These are phyloP conservation scores for Rubia tinctorum DNA, from an alignment of 305 asterid species.

Conservation along the genomic window DNA sequence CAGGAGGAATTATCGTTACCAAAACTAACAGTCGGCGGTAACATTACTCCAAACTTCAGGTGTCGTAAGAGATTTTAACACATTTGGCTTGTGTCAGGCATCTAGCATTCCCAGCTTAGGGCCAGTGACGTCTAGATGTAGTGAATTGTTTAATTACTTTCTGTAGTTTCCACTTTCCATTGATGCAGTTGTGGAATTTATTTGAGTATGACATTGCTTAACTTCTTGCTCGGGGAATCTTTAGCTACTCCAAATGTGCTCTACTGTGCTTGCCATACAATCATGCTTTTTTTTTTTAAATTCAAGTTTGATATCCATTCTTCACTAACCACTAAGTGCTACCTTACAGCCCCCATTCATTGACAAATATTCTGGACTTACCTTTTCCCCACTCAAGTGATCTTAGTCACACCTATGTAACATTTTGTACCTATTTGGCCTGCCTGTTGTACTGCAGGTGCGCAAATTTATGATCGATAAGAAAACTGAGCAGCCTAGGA, in stretches of 20 bases:
- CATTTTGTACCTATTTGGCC: background rate
- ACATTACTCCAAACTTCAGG: background rate
- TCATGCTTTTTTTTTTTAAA: background rate
- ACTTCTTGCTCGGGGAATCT: background rate
- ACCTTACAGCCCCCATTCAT: background rate
- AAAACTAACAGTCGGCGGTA: background rate
- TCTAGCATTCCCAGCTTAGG: background rate
- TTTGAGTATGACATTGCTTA: background rate
- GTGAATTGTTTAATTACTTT: background rate
- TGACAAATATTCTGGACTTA: background rate
- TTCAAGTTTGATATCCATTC: background rate
- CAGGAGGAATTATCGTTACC: background rate
- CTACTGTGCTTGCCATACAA: background rate
- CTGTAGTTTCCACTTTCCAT: background rate
- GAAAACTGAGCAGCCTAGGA: conserved; percentile 49
- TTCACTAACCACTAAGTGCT: background rate
- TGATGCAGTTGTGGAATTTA: background rate
- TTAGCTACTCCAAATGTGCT: background rate
- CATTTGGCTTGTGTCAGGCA: background rate
- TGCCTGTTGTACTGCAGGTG: conserved; percentile 40
- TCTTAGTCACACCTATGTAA: background rate
- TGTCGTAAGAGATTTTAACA: background rate
- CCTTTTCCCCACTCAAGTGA: background rate
- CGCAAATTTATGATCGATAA: conserved; percentile 91
- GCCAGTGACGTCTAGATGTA: background rate